These are phyloP conservation scores for Claviceps spartinae DNA, from an alignment of 2,329 filamentous ascomycete species.

Conservation along the genomic window DNA sequence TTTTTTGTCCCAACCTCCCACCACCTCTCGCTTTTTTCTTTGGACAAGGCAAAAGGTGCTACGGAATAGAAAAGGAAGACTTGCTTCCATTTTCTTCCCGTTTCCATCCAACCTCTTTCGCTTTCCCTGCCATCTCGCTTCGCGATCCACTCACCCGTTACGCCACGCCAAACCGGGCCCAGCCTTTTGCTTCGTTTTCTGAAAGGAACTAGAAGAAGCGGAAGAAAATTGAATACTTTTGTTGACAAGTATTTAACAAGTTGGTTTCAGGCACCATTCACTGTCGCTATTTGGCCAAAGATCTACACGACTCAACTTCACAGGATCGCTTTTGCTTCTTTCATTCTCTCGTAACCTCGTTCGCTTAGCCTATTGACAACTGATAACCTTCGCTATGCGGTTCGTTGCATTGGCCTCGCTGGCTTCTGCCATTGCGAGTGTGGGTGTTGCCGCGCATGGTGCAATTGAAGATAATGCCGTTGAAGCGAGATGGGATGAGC, in stretches of 20 bases:
- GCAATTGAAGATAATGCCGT: background rate
- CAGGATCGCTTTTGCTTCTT: background rate
- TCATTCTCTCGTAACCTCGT: background rate
- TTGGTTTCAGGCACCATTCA: too few relatives aligned
- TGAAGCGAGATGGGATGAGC: background rate
- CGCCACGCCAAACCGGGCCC: background rate
- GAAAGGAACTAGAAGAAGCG: background rate
- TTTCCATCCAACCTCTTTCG: background rate
- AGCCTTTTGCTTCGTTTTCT: background rate
- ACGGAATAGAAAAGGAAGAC: background rate
- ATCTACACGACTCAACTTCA: too few relatives aligned
- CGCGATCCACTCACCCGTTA: background rate
- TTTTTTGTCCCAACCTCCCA: background rate
- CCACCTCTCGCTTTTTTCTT: background rate
- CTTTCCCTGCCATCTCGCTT: too few relatives aligned
- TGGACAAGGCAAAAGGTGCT: background rate
- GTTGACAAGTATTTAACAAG: too few relatives aligned
- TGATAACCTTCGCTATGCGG: background rate
- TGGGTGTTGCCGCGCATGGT: background rate
- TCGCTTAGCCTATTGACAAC: too few relatives aligned
- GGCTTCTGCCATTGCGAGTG: slow-evolving; percentile 5
- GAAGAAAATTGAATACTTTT: too few relatives aligned
- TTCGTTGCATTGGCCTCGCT: slow-evolving; percentile 5
- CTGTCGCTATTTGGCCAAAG: too few relatives aligned
- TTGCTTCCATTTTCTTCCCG: background rate